Percentiles rank a stretch among this genome's conserved stretches.
These are phyloP conservation scores for Hirsutella minnesotensis DNA, from an alignment of 2,329 filamentous ascomycete genomes.

Conservation along the genomic window DNA sequence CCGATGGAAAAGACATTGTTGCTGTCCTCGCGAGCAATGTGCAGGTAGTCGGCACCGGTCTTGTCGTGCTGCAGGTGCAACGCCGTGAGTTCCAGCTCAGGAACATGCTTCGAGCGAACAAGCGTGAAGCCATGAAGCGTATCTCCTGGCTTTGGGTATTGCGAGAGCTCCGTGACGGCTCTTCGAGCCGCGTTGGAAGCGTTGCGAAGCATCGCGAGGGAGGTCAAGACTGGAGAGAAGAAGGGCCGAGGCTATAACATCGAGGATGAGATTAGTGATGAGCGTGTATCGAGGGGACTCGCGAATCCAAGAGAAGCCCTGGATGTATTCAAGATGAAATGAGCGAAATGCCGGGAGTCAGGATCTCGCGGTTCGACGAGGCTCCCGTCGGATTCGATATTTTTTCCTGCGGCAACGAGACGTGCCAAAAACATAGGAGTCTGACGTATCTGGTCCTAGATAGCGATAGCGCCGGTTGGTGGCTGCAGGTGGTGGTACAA, in stretches of 20 bases:
- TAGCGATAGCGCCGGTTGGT: no score
- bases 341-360: no score
- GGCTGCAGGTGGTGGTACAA: neutral
- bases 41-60: conserved; percentile 90
- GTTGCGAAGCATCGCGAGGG: conserved; percentile 36
- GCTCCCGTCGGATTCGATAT: no score
- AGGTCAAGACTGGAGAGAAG: neutral
- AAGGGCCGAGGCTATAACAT: neutral
- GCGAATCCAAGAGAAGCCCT: no score
- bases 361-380: no score
- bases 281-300: no score
- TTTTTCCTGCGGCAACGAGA: no score
- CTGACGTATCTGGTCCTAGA: no score
- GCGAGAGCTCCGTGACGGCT: conserved; percentile 64
- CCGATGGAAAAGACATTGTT: conserved; percentile 99
- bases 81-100: conserved; percentile 86
- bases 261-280: neutral
- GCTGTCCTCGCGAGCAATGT: conserved; percentile 86
- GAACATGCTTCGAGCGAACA: conserved; percentile 78
- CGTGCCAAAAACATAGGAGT: no score
- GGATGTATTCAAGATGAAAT: no score
- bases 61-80: conserved; percentile 86
- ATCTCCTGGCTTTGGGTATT: conserved; percentile 68
- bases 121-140: conserved; percentile 91
- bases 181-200: conserved; percentile 39